Evolutionary conservation across 139 green algal species (phyloP).

Genomic region (Chloropicon primus): DNA sequence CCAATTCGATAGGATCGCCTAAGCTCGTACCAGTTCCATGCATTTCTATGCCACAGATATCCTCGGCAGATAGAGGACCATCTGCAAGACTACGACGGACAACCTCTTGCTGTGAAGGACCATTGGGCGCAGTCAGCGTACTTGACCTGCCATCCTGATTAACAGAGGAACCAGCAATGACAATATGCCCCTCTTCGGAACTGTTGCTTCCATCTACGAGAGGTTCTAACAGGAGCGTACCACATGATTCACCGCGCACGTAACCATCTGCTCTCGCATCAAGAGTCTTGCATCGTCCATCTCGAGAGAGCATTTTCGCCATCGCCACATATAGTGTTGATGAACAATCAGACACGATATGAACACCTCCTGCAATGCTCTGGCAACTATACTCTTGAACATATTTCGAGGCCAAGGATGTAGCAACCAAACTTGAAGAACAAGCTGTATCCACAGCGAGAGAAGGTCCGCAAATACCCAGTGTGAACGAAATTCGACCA

Average conservation of each 20-base stretch:
- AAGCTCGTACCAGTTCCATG: not conserved
- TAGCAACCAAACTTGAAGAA: constrained; percentile 27
- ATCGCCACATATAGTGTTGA: not conserved
- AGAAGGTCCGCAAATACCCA: constrained; percentile 42
- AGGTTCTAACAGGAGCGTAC: not conserved
- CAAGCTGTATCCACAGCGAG: constrained; percentile 55
- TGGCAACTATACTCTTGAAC: not conserved
- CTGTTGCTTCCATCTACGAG: not conserved
- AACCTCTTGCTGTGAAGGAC: not conserved
- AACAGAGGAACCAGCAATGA: not conserved
- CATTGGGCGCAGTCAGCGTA: not conserved
- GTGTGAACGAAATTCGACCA: constrained; percentile 49
- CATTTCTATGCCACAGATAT: not conserved
- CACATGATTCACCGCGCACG: not conserved
- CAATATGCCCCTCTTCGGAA: not conserved
- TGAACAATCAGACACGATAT: not conserved
- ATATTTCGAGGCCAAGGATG: not conserved
- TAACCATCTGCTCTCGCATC: not conserved
- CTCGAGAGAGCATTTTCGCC: not conserved
- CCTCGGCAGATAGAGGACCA: not conserved
- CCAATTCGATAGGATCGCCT: not conserved
- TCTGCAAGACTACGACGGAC: not conserved
- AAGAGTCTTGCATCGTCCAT: not conserved
- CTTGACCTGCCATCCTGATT: not conserved
- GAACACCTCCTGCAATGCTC: not conserved